Percentiles rank a stretch among this genome's conserved stretches.
phyloP scores from a whole-genome alignment of 1,284 basidiomycete genomes.

The Microbotryum intermedium region DNA sequence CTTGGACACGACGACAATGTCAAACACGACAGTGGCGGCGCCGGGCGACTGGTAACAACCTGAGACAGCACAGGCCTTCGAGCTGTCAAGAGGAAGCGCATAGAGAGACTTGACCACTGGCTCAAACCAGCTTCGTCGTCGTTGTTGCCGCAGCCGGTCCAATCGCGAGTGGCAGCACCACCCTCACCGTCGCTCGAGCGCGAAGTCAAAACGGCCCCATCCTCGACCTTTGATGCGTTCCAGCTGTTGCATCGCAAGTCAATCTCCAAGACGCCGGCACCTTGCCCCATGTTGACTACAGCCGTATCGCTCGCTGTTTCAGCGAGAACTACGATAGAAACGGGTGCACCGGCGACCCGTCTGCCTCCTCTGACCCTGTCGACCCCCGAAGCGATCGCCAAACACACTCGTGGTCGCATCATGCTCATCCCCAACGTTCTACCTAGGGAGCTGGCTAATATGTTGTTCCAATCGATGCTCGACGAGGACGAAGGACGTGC shows the following conservation, averaged over 20 bases:
- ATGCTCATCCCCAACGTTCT: slow-evolving; percentile 23
- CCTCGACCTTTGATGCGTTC: background rate
- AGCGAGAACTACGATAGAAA: background rate
- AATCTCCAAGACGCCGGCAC: background rate
- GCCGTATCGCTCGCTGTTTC: background rate
- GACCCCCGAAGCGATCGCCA: slow-evolving; percentile 10
- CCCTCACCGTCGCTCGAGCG: slow-evolving; percentile 1
- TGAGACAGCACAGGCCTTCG: no score
- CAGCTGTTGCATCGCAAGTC: background rate
- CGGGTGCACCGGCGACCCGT: background rate
- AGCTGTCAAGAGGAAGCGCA: no score
- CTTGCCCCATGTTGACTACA: background rate
- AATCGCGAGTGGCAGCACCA: background rate
- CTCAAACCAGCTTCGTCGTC: background rate
- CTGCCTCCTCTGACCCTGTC: slow-evolving; percentile 15
- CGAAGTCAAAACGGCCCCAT: background rate
- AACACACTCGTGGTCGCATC: slow-evolving; percentile 18
- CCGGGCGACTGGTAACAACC: background rate
- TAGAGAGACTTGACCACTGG: background rate
- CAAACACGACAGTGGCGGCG: background rate
- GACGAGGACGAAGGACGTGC: slow-evolving; percentile 8
- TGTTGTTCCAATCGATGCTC: slow-evolving; percentile 18
- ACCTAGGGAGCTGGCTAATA: slow-evolving; percentile 13
- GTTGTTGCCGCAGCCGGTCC: background rate
- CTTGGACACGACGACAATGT: background rate